phyloP scores from a whole-genome alignment of 1,284 basidiomycete genomes.

The Trichosporon sp. region DNA sequence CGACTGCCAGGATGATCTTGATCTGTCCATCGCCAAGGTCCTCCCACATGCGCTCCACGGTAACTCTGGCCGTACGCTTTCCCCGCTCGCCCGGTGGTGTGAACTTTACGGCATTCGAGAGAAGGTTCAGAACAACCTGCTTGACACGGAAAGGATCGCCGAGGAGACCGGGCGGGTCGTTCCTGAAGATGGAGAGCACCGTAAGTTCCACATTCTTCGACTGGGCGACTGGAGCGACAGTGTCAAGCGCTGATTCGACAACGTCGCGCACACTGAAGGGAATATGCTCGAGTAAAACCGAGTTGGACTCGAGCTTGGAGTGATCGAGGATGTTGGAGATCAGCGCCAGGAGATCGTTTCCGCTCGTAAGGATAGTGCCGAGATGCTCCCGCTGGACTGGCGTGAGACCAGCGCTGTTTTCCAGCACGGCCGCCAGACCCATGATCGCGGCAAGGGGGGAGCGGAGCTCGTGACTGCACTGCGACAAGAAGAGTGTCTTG shows the following conservation, averaged over 20 bases:
- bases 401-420: conserved; percentile 51
- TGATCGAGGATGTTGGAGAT: conserved; percentile 60
- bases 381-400: conserved; percentile 57
- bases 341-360: conserved; percentile 58
- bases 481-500: conserved; percentile 48
- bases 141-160: conserved; percentile 53
- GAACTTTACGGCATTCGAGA: conserved; percentile 54
- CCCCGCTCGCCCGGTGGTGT: conserved; percentile 31
- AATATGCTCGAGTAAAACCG: conserved; percentile 56
- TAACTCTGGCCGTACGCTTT: conserved; percentile 38
- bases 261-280: conserved; percentile 56
- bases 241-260: conserved; percentile 49
- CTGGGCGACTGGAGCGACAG: conserved; percentile 47
- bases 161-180: conserved; percentile 45
- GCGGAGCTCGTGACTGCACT: conserved; percentile 58
- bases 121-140: conserved; percentile 48
- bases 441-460: conserved; percentile 55
- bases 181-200: conserved; percentile 39
- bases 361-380: conserved; percentile 56
- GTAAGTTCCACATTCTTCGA: conserved; percentile 51
- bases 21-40: conserved; percentile 32
- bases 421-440: conserved; percentile 55
- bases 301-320: conserved; percentile 57
- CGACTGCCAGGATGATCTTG: conserved; percentile 38
- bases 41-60: conserved; percentile 40